Evolutionary conservation across 2,329 filamentous ascomycete species (phyloP).

Genomic region (Colletotrichum eremochloae): DNA sequence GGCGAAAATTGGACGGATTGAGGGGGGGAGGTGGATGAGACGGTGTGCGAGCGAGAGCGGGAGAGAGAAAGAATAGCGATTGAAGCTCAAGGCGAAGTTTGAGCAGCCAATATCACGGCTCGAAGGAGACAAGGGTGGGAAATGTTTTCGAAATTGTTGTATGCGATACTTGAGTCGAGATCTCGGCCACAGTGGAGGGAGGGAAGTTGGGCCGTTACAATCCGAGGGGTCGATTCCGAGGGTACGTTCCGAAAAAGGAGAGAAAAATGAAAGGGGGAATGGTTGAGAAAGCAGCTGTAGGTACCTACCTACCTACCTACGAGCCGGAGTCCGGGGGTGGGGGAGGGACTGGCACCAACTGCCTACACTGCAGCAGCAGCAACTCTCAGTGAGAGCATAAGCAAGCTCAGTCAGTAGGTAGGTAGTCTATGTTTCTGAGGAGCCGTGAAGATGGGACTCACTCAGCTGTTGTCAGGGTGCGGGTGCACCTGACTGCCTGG

Average conservation of each 20-base stretch:
- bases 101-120: slow-evolving; percentile 8
- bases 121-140: neutral
- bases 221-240: slow-evolving; percentile 39
- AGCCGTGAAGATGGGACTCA: neutral
- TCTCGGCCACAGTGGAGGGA: slow-evolving; percentile 32
- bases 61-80: neutral
- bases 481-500: too few relatives aligned
- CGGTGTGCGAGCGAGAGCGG: neutral
- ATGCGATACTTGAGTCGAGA: slow-evolving; percentile 13
- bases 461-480: neutral
- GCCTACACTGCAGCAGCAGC: neutral
- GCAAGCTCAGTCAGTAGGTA: neutral
- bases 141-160: slow-evolving; percentile 10
- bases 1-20: slow-evolving; percentile 3
- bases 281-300: slow-evolving; percentile 18
- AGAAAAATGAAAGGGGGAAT: neutral
- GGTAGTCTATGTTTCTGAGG: neutral
- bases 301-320: neutral
- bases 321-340: slow-evolving; percentile 41
- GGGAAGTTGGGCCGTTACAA: slow-evolving; percentile 41
- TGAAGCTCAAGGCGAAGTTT: slow-evolving; percentile 14
- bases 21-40: slow-evolving; percentile 11
- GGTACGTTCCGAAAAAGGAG: slow-evolving; percentile 22
- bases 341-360: slow-evolving; percentile 12
- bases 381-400: neutral